These are phyloP conservation scores for Hypoxylon sp. DNA, from an alignment of 2,329 filamentous ascomycete genomes.

Conservation along the genomic window DNA sequence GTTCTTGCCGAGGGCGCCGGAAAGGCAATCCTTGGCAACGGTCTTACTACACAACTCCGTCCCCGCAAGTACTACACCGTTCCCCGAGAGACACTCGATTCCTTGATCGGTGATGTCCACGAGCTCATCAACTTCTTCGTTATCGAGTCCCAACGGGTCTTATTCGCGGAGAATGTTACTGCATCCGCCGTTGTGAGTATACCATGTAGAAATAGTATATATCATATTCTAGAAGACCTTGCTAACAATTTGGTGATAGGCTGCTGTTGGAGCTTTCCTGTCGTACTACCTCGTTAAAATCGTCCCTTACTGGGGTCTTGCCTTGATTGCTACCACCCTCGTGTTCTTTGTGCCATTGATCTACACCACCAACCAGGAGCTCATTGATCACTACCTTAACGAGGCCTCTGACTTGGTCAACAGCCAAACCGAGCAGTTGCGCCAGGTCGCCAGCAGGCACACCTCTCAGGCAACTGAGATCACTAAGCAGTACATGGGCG, in stretches of 20 bases:
- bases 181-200: constrained; percentile 71
- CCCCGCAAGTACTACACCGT: constrained; percentile 78
- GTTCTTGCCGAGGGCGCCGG: constrained; percentile 73
- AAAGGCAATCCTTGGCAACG: constrained; percentile 72
- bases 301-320: constrained; percentile 78
- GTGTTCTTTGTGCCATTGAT: constrained; percentile 74
- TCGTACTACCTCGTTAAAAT: constrained; percentile 79
- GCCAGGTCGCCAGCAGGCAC: constrained; percentile 73
- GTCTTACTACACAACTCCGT: constrained; percentile 75
- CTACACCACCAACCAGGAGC: constrained; percentile 77
- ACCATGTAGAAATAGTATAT: neutral
- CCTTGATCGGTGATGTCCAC: constrained; percentile 73
- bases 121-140: constrained; percentile 81
- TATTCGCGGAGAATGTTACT: constrained; percentile 77
- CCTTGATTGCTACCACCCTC: constrained; percentile 71
- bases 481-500: constrained; percentile 77
- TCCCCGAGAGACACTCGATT: constrained; percentile 73
- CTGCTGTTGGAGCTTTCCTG: constrained; percentile 72
- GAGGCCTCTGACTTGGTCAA: constrained; percentile 71
- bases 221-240: constrained; percentile 25
- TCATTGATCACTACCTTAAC: constrained; percentile 75
- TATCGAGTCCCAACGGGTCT: constrained; percentile 77
- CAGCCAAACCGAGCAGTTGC: constrained; percentile 74
- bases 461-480: constrained; percentile 73
- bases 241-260: constrained; percentile 57